Evolutionary conservation across 352 stramenopile genomes (phyloP).

Genomic region (Phytophthora quininea): DNA sequence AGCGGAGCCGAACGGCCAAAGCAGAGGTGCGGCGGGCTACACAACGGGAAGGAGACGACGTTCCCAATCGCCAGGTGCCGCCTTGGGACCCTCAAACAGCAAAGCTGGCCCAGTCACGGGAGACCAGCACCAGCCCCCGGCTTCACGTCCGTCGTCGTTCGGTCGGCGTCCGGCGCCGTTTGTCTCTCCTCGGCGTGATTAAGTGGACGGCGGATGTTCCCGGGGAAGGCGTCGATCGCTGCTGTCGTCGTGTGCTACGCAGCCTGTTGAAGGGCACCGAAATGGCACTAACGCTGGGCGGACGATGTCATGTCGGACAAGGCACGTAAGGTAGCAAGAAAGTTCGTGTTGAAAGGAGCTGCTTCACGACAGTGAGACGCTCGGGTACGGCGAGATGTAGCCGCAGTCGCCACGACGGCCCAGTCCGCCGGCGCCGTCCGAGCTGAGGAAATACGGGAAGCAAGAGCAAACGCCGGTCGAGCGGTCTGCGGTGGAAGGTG

Average conservation of each 20-base stretch:
- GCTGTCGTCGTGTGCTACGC: background rate
- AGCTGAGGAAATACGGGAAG: slow-evolving; percentile 79
- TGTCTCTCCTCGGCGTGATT: background rate
- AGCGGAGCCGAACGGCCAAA: background rate
- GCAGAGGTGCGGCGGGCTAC: background rate
- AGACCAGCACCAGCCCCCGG: too few species aligned
- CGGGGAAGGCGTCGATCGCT: too few species aligned
- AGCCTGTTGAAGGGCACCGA: background rate
- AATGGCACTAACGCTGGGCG: background rate
- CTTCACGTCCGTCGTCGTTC: too few species aligned
- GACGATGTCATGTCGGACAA: background rate
- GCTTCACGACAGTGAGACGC: slow-evolving; percentile 37
- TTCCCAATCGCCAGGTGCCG: background rate
- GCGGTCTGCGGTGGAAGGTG: slow-evolving; percentile 47
- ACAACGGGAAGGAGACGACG: background rate
- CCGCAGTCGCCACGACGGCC: slow-evolving; percentile 92
- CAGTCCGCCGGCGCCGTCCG: slow-evolving; percentile 69
- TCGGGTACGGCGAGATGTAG: slow-evolving; percentile 77
- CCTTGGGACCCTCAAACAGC: background rate
- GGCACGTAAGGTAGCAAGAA: background rate
- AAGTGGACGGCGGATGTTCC: background rate
- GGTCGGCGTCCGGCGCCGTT: too few species aligned
- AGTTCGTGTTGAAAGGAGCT: background rate
- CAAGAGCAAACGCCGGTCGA: slow-evolving; percentile 67
- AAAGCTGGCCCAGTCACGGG: background rate